These are phyloP conservation scores for Colletotrichum endophyticum DNA, from an alignment of 2,329 filamentous ascomycete genomes.

Conservation along the genomic window DNA sequence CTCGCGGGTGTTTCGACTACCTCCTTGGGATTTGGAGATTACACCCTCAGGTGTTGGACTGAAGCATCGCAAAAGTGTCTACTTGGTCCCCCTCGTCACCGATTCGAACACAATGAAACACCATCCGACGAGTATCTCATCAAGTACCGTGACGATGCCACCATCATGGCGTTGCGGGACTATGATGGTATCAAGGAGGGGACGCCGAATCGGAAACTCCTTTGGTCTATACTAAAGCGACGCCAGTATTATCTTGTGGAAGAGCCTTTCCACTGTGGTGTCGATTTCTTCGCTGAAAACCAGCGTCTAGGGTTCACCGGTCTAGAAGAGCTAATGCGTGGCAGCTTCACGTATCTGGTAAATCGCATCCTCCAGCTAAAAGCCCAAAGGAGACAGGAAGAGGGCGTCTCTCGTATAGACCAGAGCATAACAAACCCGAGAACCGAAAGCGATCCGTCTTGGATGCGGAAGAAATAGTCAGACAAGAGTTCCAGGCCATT, in stretches of 20 bases:
- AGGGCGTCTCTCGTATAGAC: neutral
- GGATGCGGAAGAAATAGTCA: neutral
- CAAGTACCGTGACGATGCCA: neutral
- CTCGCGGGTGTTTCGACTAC: neutral
- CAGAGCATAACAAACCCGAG: neutral
- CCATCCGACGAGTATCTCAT: neutral
- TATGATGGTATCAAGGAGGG: neutral
- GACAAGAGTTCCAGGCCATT: constrained; percentile 9
- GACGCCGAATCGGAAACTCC: neutral
- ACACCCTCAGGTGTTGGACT: neutral
- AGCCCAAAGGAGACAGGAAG: neutral
- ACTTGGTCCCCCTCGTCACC: neutral
- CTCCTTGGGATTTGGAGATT: neutral
- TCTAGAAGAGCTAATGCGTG: constrained; percentile 5
- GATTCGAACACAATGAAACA: rapidly evolving
- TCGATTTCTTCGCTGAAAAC: constrained; percentile 3
- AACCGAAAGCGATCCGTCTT: neutral
- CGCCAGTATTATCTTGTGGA: constrained; percentile 27
- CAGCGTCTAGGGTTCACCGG: neutral
- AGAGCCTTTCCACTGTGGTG: constrained; percentile 17
- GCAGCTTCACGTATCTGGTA: constrained; percentile 22
- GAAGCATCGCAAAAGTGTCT: neutral
- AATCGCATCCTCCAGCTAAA: constrained; percentile 22
- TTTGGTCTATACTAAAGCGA: neutral
- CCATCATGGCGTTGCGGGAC: constrained; percentile 12